Evolutionary conservation across 495 filamentous ascomycete genomes (phyloP).

Genomic region (Aspergillus carlsbadensis): DNA sequence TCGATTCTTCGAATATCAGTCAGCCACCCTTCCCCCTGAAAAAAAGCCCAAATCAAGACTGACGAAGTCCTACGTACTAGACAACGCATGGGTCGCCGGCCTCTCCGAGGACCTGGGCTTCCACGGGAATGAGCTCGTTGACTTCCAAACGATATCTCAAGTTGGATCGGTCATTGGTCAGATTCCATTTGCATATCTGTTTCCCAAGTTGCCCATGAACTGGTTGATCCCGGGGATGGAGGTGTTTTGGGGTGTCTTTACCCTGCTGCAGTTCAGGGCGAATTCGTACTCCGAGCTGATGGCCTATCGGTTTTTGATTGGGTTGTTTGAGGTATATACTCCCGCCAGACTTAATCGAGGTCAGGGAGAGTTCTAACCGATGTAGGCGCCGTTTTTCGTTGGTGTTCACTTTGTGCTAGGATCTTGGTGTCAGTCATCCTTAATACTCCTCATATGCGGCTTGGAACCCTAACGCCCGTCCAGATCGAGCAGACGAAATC

Average conservation of each 20-base stretch:
- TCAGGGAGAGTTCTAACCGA: slow-evolving; percentile 1
- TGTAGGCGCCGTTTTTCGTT: slow-evolving; percentile 39
- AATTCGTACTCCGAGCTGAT: slow-evolving; percentile 28
- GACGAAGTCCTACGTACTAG: too few relatives aligned
- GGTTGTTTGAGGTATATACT: slow-evolving; percentile 73
- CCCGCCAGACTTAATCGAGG: too few relatives aligned
- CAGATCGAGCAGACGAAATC: slow-evolving; percentile 37
- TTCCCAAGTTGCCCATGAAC: slow-evolving; percentile 46
- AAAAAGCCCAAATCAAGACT: too few relatives aligned
- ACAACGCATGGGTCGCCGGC: too few relatives aligned
- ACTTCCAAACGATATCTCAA: too few relatives aligned
- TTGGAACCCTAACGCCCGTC: too few relatives aligned
- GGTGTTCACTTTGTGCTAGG: slow-evolving; percentile 45
- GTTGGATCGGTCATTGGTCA: slow-evolving; percentile 48
- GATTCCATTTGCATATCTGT: slow-evolving; percentile 47
- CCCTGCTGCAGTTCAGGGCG: slow-evolving; percentile 41
- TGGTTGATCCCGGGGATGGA: slow-evolving; percentile 39
- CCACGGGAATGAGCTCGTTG: too few relatives aligned
- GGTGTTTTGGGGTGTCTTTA: slow-evolving; percentile 46
- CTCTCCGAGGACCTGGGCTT: too few relatives aligned
- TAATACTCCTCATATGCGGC: too few relatives aligned
- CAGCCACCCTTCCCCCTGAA: too few relatives aligned
- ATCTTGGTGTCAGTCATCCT: slow-evolving; percentile 28
- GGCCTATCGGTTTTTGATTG: slow-evolving; percentile 77
- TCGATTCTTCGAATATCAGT: slow-evolving; percentile 39